Evolutionary conservation across 2,329 filamentous ascomycete species (phyloP).

Genomic region (Ophiostoma himal-ulmi): DNA sequence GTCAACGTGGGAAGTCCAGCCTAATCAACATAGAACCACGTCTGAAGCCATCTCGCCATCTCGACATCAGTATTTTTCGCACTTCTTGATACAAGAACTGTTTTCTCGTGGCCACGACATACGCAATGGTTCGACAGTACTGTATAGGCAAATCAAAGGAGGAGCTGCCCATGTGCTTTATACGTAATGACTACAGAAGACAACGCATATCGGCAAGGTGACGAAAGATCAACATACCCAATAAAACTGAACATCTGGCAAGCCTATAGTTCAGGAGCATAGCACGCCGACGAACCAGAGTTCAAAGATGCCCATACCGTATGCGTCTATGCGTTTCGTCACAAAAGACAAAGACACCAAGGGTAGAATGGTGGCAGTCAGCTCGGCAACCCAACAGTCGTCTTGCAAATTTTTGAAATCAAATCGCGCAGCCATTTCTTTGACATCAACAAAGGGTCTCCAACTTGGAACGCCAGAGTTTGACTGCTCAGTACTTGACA

Average conservation of each 20-base stretch:
- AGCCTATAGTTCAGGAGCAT: neutral
- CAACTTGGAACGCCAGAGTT: neutral
- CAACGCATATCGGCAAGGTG: neutral
- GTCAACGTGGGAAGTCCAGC: no score
- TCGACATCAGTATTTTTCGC: neutral
- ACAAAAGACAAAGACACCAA: neutral
- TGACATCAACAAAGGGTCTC: neutral
- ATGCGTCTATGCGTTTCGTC: neutral
- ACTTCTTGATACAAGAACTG: neutral
- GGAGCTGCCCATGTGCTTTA: neutral
- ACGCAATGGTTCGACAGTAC: neutral
- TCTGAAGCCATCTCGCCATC: neutral
- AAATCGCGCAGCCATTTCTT: neutral
- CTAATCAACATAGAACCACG: no score
- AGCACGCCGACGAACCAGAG: neutral
- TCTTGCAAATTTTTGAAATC: neutral
- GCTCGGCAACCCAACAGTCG: neutral
- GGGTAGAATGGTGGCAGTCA: neutral
- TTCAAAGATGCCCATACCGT: neutral
- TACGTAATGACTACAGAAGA: neutral
- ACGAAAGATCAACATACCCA: neutral
- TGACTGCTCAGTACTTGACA: neutral
- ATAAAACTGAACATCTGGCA: neutral
- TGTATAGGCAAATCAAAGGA: neutral
- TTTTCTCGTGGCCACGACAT: neutral